Base-by-base conservation (phyloP, 2,329 filamentous ascomycete species). In the Pseudocercospora musae region DNA sequence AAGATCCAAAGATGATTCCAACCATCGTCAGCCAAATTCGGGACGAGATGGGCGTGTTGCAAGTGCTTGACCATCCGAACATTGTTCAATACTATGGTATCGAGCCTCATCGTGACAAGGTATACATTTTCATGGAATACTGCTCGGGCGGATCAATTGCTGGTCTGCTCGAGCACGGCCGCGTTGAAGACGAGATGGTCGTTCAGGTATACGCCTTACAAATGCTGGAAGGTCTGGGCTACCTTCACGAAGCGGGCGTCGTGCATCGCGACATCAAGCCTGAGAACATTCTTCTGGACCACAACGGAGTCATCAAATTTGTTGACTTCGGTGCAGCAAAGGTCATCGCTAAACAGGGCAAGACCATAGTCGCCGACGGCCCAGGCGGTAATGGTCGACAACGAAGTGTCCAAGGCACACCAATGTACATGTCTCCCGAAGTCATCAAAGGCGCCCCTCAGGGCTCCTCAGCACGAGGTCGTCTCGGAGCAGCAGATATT, bases 111-210 rank as follows among this genome's bases (percentile, higher is more conserved):
- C 87, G 95, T 66, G 95, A 99, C 81, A 95, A 96, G 74, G 95
- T 99, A n/a, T 99, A 98, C 78, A 97, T 99, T 69, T 99, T 99
- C 76, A 99, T 99, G 95, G 95, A 99, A 77, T 98, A 96, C 78
- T 99, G 95, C 77, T 96, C 92, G 4, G 94, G 95, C 57, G 95
- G 95, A 20, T 98, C 94, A 15, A 82, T 99, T 54, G 93, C 95
- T 46, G 90, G 86, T 56, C 80, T 99, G 57, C 82, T 99, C 46
- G 95, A 99, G 76, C 94, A 99, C 73, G 95, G 95, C 11, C 90
- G 95, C 44, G 97, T 99, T 66, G 95, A 97, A 79, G 96, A 98
- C 73, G 95, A 99, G 76, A 95, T 93, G 60, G 93, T 98, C 65
- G 94, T 96, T 65, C 96, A 96, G 87, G 94, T 98, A 46, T 98